Evolutionary conservation across 371 early-diverging fungal genomes (phyloP).

Genomic region (Mortierella sp.): DNA sequence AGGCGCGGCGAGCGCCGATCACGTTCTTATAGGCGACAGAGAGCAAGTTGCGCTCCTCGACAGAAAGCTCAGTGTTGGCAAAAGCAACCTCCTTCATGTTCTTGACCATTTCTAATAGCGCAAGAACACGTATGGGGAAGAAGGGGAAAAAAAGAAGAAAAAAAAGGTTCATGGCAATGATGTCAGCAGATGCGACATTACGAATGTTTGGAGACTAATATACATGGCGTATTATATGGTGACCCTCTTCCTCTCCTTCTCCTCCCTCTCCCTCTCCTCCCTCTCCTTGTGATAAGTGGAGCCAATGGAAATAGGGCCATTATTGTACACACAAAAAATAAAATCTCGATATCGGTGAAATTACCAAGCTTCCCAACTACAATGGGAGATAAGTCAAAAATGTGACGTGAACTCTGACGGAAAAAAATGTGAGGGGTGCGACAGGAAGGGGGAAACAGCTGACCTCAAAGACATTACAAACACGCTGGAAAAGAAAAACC

Average conservation of each 20-base stretch:
- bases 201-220: too few species aligned
- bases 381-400: not conserved
- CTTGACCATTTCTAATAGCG: constrained; percentile 90
- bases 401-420: constrained; percentile 33
- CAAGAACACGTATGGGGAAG: too few species aligned
- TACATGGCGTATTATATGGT: too few species aligned
- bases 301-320: not conserved
- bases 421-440: constrained; percentile 20
- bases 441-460: constrained; percentile 26
- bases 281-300: too few species aligned
- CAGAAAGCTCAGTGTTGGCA: constrained; percentile 83
- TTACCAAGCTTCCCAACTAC: too few species aligned
- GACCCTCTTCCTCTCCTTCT: too few species aligned
- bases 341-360: not conserved
- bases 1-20: constrained; percentile 99
- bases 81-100: constrained; percentile 92
- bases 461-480: constrained; percentile 4
- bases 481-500: not conserved
- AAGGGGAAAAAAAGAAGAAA: not conserved
- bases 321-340: not conserved
- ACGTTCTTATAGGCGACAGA: constrained; percentile 99
- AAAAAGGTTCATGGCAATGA: too few species aligned
- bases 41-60: constrained; percentile 98
- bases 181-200: too few species aligned
- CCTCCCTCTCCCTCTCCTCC: too few species aligned